Base-by-base conservation (phyloP, 441 rosid genomes). In the Euphorbia celastroides region DNA sequence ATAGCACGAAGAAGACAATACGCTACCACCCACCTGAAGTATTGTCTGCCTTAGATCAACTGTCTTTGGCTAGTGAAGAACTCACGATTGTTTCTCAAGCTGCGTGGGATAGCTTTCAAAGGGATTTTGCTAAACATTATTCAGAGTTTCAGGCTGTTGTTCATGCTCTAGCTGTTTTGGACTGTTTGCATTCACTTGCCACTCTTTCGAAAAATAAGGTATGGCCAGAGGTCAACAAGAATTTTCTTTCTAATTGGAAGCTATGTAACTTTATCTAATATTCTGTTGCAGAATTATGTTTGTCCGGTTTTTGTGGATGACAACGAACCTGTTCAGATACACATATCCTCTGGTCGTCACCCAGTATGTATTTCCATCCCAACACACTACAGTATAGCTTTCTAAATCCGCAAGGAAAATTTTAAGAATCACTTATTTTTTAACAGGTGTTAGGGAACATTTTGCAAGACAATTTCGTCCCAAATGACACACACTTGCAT, bases 21-120 rank as follows among this genome's bases (percentile, higher is more conserved):
- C 87, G 98, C 66, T 93, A 93, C 81, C 98, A 93, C 74, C 90
- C 98, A 17, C 89, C 95, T 14, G 97, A 93, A 76, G 88, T 93
- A 38, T 68, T 85, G 74, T 68, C 81, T 69, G 88, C 87, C 56
- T 74, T 90, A 66, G 96, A 89, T 71, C 86, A 84, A 77, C 76
- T 87, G 71, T 80, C 87, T 28, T 76, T 93, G 72, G 96, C 87
- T 46, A 87, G 83, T 54, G 98, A 93, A 77, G 88, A 89, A 75
- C 87, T 89, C 28, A 65, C 75, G 60, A 70, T 90, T 68, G 82
- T 79, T 34, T 83, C 86, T 77, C 87, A 84, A 77, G 85, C 84
- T 76, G 86, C 95, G 7, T 93, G 98, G 98, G 88, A 82, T 77
- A 79, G 73, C 54, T 89, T 88, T 72, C 85, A 90, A 41, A 76